Conservation (phyloP, 2,329 filamentous ascomycete species). For the Colletotrichum destructivum region DNA sequence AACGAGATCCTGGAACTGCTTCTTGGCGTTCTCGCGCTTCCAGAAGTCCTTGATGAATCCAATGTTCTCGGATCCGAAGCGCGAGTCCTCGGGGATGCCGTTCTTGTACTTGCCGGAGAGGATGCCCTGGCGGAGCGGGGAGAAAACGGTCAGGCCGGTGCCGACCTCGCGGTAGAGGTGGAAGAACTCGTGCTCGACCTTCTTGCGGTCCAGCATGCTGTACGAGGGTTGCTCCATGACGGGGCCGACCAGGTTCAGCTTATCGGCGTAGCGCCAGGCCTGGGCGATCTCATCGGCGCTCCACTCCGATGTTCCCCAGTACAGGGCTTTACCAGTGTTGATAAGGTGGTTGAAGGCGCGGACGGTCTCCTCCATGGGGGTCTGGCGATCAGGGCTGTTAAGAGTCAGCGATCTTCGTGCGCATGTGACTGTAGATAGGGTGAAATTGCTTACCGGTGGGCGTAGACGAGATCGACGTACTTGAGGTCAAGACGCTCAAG, state of each 20-base stretch:
- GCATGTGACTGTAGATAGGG: not conserved
- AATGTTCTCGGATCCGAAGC: slow-evolving; percentile 69
- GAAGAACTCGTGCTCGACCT: slow-evolving; percentile 75
- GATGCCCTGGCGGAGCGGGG: slow-evolving; percentile 70
- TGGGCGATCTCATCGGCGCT: slow-evolving; percentile 75
- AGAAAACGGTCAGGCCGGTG: slow-evolving; percentile 75
- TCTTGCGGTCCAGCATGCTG: slow-evolving; percentile 73
- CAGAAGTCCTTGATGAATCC: slow-evolving; percentile 69
- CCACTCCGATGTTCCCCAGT: slow-evolving; percentile 82
- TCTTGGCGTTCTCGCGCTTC: slow-evolving; percentile 63
- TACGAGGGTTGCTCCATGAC: slow-evolving; percentile 78
- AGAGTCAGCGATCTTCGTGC: not conserved
- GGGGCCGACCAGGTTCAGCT: slow-evolving; percentile 73
- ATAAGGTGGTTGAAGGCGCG: slow-evolving; percentile 81
- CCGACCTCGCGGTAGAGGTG: slow-evolving; percentile 73
- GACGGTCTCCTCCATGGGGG: slow-evolving; percentile 80
- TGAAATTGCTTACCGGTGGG: slow-evolving; percentile 64
- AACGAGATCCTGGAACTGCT: slow-evolving; percentile 69
- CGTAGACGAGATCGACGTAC: slow-evolving; percentile 79
- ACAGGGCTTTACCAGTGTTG: slow-evolving; percentile 76
- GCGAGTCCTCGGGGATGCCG: slow-evolving; percentile 72
- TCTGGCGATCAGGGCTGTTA: slow-evolving; percentile 70
- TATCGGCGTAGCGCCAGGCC: slow-evolving; percentile 73
- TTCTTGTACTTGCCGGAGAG: slow-evolving; percentile 79
- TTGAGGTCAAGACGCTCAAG: slow-evolving; percentile 70